phyloP scores from a whole-genome alignment of 169 alveolate species.

The Pseudocohnilembus persalinus region DNA sequence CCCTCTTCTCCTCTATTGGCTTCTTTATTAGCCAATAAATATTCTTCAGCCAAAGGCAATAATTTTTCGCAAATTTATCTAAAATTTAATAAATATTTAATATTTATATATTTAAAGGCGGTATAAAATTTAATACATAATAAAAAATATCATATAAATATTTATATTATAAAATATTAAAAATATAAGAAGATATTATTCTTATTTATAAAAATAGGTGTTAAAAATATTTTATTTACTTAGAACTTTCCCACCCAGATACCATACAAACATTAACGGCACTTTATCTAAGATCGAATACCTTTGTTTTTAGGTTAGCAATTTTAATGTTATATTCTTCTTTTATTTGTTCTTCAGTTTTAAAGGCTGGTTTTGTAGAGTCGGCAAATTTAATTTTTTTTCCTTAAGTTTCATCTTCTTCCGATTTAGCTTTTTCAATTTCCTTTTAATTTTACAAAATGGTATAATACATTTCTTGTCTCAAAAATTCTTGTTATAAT shows the following conservation, averaged over 20 bases:
- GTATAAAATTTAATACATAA: too few species aligned
- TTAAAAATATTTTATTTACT: background rate
- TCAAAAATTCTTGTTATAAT: slow-evolving; percentile 6
- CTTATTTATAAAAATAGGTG: too few species aligned
- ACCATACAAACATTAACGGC: background rate
- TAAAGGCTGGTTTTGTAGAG: background rate
- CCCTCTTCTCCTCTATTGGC: background rate
- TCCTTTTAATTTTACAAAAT: background rate
- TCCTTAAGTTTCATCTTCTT: background rate
- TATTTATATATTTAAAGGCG: too few species aligned
- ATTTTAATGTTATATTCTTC: background rate
- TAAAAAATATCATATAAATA: too few species aligned
- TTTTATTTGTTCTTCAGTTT: background rate
- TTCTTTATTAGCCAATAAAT: background rate
- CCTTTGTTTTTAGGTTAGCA: background rate
- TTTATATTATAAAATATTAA: too few species aligned
- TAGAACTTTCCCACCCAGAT: background rate
- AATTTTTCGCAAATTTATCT: background rate
- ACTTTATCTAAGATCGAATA: background rate
- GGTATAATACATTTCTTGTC: background rate
- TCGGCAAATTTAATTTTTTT: background rate
- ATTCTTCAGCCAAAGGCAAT: background rate
- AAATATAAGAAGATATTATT: background rate
- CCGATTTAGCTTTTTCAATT: background rate
- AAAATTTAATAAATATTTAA: too few species aligned